These are phyloP conservation scores for Coleophoma cylindrospora DNA, from an alignment of 2,329 filamentous ascomycete genomes.

Conservation along the genomic window DNA sequence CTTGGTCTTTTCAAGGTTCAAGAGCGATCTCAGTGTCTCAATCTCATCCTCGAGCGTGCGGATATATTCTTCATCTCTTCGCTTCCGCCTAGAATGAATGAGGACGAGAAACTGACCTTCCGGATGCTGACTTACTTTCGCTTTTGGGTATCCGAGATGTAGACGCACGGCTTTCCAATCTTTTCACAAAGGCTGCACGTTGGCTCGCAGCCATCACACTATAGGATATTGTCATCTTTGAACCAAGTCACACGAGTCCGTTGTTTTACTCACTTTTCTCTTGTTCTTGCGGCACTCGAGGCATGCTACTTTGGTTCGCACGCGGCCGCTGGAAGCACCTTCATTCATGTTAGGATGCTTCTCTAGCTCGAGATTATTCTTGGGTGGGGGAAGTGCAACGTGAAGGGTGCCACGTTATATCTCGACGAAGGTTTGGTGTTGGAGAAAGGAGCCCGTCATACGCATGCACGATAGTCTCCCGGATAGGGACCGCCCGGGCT, in stretches of 20 bases:
- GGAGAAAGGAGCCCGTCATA: too few species aligned
- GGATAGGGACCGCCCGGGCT: too few species aligned
- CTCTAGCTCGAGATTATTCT: too few species aligned
- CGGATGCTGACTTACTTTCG: neutral
- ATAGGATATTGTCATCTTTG: neutral
- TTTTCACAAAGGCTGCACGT: conserved; percentile 3
- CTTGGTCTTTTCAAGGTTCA: neutral
- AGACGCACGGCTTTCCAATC: neutral
- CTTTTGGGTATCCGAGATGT: neutral
- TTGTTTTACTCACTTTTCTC: conserved; percentile 4
- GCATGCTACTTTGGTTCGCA: conserved; percentile 4
- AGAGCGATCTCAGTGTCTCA: neutral
- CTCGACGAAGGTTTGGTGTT: too few species aligned
- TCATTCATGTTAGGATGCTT: too few species aligned
- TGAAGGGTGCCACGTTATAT: too few species aligned
- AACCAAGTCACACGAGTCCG: neutral
- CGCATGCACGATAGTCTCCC: too few species aligned
- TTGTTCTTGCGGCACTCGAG: conserved; percentile 9
- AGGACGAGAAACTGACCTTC: neutral
- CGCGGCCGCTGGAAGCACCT: neutral
- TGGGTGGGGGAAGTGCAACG: too few species aligned
- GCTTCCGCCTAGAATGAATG: neutral
- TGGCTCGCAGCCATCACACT: conserved; percentile 7
- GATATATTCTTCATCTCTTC: conserved; percentile 1
- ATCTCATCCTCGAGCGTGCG: conserved; percentile 1